Percentiles rank a stretch among this genome's conserved stretches.
Conservation (phyloP, 495 filamentous ascomycete genomes). For the Aspergillus haitiensis region DNA sequence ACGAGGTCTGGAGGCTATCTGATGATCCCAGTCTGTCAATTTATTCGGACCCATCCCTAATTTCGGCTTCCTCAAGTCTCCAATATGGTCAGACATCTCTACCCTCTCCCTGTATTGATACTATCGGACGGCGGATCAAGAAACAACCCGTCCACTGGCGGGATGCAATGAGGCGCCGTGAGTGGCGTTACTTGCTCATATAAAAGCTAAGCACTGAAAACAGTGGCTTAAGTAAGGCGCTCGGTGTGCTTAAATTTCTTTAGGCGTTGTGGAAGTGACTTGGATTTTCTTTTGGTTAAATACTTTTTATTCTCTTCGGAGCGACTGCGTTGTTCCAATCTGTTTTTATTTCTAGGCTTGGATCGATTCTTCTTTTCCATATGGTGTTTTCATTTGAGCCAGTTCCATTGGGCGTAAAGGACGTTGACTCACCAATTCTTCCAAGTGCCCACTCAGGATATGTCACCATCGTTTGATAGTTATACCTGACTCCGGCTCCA, state of each 20-base stretch:
- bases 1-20: conserved; percentile 74
- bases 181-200: conserved; percentile 88
- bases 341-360: too few species aligned
- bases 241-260: background rate
- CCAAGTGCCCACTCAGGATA: too few species aligned
- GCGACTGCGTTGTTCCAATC: too few species aligned
- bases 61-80: background rate
- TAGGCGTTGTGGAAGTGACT: too few species aligned
- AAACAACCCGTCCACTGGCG: conserved; percentile 76
- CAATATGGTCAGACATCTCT: conserved; percentile 2
- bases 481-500: too few species aligned
- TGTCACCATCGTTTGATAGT: too few species aligned
- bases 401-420: too few species aligned
- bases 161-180: conserved; percentile 85
- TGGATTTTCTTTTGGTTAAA: too few species aligned
- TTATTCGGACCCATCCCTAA: background rate
- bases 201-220: conserved; percentile 33
- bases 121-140: conserved; percentile 25
- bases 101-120: background rate
- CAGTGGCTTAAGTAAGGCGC: background rate
- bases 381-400: too few species aligned
- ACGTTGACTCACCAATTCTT: too few species aligned
- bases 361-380: too few species aligned
- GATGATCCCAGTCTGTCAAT: conserved; percentile 44
- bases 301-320: too few species aligned